These are phyloP conservation scores for Calycina marina DNA, from an alignment of 2,329 filamentous ascomycete genomes.

Conservation along the genomic window DNA sequence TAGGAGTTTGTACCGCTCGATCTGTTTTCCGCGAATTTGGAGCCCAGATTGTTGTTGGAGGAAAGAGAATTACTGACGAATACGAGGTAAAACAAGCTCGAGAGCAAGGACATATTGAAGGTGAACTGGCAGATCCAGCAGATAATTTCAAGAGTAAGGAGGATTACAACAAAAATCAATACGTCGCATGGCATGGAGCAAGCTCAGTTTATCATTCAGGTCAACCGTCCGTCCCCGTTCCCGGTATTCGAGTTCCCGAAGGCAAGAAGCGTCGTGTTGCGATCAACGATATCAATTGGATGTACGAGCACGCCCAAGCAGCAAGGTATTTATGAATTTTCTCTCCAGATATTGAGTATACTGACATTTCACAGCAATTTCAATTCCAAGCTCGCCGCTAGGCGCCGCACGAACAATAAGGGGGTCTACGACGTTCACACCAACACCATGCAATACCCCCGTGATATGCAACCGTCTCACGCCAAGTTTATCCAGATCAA, in stretches of 20 bases:
- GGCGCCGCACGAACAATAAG: slow-evolving; percentile 48
- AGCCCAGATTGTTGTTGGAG: slow-evolving; percentile 83
- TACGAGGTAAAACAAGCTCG: slow-evolving; percentile 68
- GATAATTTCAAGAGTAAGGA: slow-evolving; percentile 68
- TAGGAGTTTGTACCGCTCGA: slow-evolving; percentile 89
- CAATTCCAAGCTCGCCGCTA: slow-evolving; percentile 58
- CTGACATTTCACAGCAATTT: slow-evolving; percentile 47
- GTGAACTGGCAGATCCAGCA: slow-evolving; percentile 80
- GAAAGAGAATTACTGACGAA: slow-evolving; percentile 74
- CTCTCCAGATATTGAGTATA: not conserved
- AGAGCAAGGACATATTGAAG: slow-evolving; percentile 68
- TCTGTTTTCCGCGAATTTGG: slow-evolving; percentile 97
- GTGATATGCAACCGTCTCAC: slow-evolving; percentile 78
- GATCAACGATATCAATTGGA: slow-evolving; percentile 91
- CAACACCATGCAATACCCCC: slow-evolving; percentile 78
- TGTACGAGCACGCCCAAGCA: slow-evolving; percentile 82
- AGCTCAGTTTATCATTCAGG: slow-evolving; percentile 89
- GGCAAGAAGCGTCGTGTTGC: slow-evolving; percentile 74
- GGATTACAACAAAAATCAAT: slow-evolving; percentile 97
- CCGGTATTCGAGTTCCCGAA: slow-evolving; percentile 57
- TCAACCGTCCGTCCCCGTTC: slow-evolving; percentile 59
- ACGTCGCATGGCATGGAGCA: slow-evolving; percentile 95
- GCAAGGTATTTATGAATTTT: slow-evolving; percentile 50
- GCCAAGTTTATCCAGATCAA: slow-evolving; percentile 65
- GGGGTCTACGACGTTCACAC: slow-evolving; percentile 92